Conservation (phyloP, 2,329 filamentous ascomycete genomes). For the Myrmaecium sp. region DNA sequence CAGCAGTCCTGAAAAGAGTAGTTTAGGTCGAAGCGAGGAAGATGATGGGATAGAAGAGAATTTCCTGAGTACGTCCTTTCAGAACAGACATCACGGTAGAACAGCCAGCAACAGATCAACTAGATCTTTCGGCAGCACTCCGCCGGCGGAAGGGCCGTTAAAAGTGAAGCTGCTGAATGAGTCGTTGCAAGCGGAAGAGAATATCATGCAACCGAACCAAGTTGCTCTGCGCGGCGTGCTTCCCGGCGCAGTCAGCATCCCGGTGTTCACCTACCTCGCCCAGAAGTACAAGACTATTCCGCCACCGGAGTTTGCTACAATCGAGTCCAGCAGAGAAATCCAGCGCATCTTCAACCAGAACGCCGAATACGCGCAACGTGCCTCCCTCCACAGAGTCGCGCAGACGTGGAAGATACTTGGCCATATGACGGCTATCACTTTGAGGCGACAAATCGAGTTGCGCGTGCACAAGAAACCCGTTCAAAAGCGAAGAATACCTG, state of each 20-base stretch:
- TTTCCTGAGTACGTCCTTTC: constrained; percentile 31
- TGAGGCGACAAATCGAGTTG: constrained; percentile 21
- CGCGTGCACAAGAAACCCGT: too few species aligned
- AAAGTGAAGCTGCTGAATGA: constrained; percentile 35
- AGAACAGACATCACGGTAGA: constrained; percentile 30
- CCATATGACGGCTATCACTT: constrained; percentile 31
- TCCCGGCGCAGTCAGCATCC: constrained; percentile 23
- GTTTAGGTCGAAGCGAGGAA: constrained; percentile 32
- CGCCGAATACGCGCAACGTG: constrained; percentile 33
- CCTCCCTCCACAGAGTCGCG: constrained; percentile 33
- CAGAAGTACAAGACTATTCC: constrained; percentile 26
- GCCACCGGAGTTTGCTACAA: constrained; percentile 19
- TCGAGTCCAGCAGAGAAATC: constrained; percentile 19
- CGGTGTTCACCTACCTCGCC: constrained; percentile 24
- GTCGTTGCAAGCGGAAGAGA: constrained; percentile 26
- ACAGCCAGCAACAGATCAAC: constrained; percentile 28
- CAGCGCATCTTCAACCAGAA: constrained; percentile 34
- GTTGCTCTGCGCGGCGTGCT: constrained; percentile 32
- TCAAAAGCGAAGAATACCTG: constrained; percentile 6
- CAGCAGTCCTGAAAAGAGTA: constrained; percentile 29
- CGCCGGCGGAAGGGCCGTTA: constrained; percentile 30
- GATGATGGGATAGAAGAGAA: constrained; percentile 42
- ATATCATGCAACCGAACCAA: constrained; percentile 25
- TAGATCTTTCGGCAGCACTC: constrained; percentile 37
- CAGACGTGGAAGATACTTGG: constrained; percentile 43